These are phyloP conservation scores for Plasmodium coatneyi DNA, from an alignment of 169 alveolate genomes.

Conservation along the genomic window DNA sequence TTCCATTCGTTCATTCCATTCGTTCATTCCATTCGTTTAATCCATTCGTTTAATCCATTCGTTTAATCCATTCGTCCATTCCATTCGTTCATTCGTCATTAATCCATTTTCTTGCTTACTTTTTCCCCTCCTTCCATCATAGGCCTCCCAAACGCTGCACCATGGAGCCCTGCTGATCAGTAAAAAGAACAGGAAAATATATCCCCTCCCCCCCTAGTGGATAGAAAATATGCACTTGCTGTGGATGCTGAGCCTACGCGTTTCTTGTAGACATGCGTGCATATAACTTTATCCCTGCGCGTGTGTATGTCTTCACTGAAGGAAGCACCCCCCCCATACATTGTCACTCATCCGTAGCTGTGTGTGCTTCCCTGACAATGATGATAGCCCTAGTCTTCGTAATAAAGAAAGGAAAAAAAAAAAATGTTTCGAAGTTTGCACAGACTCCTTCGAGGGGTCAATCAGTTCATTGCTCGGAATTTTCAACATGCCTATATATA, in stretches of 20 bases:
- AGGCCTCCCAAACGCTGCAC: slow-evolving; percentile 18
- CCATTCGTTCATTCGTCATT: no score
- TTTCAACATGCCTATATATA: not conserved
- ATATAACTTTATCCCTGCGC: not conserved
- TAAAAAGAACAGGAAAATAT: slow-evolving; percentile 2
- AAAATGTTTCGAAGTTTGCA: not conserved
- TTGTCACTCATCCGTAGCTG: not conserved
- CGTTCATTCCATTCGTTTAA: no score
- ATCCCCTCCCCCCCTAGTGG: not conserved
- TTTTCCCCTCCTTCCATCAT: not conserved
- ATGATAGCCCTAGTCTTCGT: slow-evolving; percentile 43
- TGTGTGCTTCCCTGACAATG: slow-evolving; percentile 35
- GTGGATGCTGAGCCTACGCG: not conserved
- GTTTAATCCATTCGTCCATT: no score
- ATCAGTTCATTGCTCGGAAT: not conserved
- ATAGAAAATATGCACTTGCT: not conserved
- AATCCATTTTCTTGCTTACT: not conserved
- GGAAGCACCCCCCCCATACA: not conserved
- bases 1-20: no score
- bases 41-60: no score
- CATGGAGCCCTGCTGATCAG: slow-evolving; percentile 48
- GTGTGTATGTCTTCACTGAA: not conserved
- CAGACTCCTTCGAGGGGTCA: not conserved
- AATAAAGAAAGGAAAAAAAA: not conserved
- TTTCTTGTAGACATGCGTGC: not conserved